These are phyloP conservation scores for Cladosporium sp. DNA, from an alignment of 2,329 filamentous ascomycete genomes.

Conservation along the genomic window DNA sequence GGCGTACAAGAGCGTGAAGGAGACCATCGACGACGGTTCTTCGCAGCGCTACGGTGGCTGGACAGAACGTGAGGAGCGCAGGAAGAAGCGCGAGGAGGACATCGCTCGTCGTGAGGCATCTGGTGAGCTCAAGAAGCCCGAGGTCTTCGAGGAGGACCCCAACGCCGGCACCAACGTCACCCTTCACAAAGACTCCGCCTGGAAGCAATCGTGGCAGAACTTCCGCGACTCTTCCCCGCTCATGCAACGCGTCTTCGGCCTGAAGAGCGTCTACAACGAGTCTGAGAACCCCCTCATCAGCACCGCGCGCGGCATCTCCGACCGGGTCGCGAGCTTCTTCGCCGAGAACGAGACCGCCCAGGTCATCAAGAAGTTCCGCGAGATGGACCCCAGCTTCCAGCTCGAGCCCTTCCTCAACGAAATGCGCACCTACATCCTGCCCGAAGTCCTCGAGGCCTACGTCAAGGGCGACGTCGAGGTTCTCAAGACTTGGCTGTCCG, in stretches of 20 bases:
- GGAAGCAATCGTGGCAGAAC: constrained; percentile 97
- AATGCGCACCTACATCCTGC: constrained; percentile 94
- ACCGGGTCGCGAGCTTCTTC: constrained; percentile 90
- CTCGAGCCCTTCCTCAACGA: constrained; percentile 91
- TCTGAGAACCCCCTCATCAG: constrained; percentile 94
- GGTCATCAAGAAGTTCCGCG: constrained; percentile 96
- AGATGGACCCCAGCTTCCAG: constrained; percentile 93
- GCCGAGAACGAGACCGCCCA: constrained; percentile 96
- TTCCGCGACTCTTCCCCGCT: constrained; percentile 87
- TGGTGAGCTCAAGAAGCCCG: constrained; percentile 38
- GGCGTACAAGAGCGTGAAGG: constrained; percentile 85
- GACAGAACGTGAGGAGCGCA: constrained; percentile 92
- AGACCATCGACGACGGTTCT: constrained; percentile 94
- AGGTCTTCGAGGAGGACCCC: constrained; percentile 74
- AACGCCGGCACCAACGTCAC: constrained; percentile 94
- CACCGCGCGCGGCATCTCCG: constrained; percentile 88
- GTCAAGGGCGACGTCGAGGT: constrained; percentile 92
- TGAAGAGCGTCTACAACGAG: constrained; percentile 86
- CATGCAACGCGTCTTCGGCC: constrained; percentile 79
- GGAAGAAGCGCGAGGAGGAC: constrained; percentile 66
- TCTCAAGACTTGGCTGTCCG: constrained; percentile 89
- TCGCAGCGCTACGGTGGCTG: constrained; percentile 94
- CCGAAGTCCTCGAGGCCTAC: constrained; percentile 94
- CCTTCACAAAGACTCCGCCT: constrained; percentile 90
- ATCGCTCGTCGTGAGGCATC: constrained; percentile 47